Conservation (phyloP, 1,284 basidiomycete genomes). For the Heimioporus punctisporus region DNA sequence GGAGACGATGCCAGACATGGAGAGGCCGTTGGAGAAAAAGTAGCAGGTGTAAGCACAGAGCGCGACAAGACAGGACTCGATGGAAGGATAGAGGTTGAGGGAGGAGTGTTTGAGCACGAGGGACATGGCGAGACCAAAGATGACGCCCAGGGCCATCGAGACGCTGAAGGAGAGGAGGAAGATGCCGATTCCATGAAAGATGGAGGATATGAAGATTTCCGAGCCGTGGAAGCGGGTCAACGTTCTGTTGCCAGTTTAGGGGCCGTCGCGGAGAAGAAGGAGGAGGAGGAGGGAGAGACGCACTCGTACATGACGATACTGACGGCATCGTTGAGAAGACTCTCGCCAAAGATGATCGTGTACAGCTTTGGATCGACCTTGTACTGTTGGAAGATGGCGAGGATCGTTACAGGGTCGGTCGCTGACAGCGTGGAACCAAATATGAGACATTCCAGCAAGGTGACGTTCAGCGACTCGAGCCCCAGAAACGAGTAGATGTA, state of each 20-base stretch:
- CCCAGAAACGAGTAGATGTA: conserved; percentile 96
- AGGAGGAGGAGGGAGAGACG: conserved; percentile 40
- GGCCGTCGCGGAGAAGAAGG: neutral
- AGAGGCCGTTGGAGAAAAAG: conserved; percentile 96
- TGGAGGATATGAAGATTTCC: conserved; percentile 85
- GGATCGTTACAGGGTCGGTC: conserved; percentile 98
- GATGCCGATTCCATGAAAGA: conserved; percentile 96
- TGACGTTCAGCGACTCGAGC: conserved; percentile 82
- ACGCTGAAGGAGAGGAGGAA: conserved; percentile 96
- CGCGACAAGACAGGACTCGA: conserved; percentile 94
- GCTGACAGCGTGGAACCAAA: conserved; percentile 98
- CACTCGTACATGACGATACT: conserved; percentile 99
- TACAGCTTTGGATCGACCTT: conserved; percentile 99
- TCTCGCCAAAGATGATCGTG: conserved; percentile 98
- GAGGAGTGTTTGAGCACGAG: conserved; percentile 96
- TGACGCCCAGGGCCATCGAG: conserved; percentile 93
- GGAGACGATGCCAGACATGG: conserved; percentile 98
- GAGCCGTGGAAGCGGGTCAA: conserved; percentile 91
- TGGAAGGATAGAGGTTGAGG: conserved; percentile 84
- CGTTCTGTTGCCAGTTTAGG: conserved; percentile 56
- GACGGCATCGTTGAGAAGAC: conserved; percentile 97
- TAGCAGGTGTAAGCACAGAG: conserved; percentile 98
- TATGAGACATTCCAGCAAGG: conserved; percentile 90
- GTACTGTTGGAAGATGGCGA: conserved; percentile 99
- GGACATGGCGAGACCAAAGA: conserved; percentile 90